A percentile compares a stretch with the other conserved stretches of the same genome.
Conservation (phyloP, 2,329 filamentous ascomycete species). For the Fusarium sp. region DNA sequence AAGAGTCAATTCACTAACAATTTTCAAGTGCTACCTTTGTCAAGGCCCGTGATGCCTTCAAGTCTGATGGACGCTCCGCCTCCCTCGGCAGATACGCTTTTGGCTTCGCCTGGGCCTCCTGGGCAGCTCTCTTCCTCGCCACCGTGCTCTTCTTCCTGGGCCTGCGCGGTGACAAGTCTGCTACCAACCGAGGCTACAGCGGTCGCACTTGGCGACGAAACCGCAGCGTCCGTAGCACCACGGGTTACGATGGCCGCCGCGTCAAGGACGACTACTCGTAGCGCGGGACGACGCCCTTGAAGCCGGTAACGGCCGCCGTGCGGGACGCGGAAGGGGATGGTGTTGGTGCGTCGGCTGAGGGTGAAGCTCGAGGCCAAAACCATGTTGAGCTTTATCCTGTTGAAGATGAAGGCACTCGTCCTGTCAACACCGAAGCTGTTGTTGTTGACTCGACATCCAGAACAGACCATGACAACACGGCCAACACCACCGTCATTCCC, state of each 20-base stretch:
- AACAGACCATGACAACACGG: not conserved
- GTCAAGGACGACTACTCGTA: slow-evolving; percentile 78
- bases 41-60: slow-evolving; percentile 75
- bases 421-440: not conserved
- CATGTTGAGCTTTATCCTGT: not conserved
- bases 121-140: slow-evolving; percentile 73
- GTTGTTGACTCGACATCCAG: not conserved
- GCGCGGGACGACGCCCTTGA: slow-evolving; percentile 27
- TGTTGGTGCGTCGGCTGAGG: not conserved
- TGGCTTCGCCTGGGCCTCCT: slow-evolving; percentile 81
- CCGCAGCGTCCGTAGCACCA: slow-evolving; percentile 51
- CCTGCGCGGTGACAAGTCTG: slow-evolving; percentile 60
- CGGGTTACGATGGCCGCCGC: slow-evolving; percentile 58
- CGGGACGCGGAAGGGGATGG: not conserved
- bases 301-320: not conserved
- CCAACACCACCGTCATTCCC: not conserved
- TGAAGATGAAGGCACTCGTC: not conserved
- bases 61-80: slow-evolving; percentile 63
- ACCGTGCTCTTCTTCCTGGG: slow-evolving; percentile 75
- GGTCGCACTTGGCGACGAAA: slow-evolving; percentile 48
- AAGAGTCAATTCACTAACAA: slow-evolving; percentile 15
- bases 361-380: not conserved
- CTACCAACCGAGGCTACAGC: slow-evolving; percentile 40
- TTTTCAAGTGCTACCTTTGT: slow-evolving; percentile 67
- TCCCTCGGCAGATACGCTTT: slow-evolving; percentile 75